A percentile compares a stretch with the other conserved stretches of the same genome.
Evolutionary conservation across 345 rosid species (phyloP).

Genomic region (Eucalyptus sp.): DNA sequence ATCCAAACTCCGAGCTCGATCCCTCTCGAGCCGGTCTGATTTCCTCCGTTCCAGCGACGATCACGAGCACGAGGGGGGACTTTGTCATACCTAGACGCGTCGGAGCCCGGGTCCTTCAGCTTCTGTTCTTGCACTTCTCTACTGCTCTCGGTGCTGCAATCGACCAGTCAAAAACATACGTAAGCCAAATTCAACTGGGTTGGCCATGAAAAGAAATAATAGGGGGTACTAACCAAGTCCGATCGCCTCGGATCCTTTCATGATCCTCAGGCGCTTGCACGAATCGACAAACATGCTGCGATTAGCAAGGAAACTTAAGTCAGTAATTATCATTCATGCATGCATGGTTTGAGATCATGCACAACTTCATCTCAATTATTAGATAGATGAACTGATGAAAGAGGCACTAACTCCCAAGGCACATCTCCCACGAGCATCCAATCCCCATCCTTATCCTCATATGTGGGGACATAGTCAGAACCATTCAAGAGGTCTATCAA

Average conservation of each 20-base stretch:
- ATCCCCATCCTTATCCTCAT: conserved; percentile 85
- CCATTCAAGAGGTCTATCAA: conserved; percentile 65
- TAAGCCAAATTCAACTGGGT: background rate
- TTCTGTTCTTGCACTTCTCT: conserved; percentile 75
- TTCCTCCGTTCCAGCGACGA: background rate
- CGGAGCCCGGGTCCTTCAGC: conserved; percentile 14
- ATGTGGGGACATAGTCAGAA: conserved; percentile 73
- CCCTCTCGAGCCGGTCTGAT: background rate
- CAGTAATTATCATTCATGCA: background rate
- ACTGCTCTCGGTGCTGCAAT: conserved; percentile 64
- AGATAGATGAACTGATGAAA: background rate
- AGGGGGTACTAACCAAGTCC: conserved; percentile 50
- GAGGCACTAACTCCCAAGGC: conserved; percentile 68
- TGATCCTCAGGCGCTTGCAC: conserved; percentile 64
- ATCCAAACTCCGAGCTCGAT: background rate
- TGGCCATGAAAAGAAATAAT: background rate
- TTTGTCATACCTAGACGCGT: background rate
- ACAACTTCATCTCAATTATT: background rate
- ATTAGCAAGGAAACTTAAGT: background rate
- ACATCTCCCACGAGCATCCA: conserved; percentile 96
- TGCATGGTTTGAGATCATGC: background rate
- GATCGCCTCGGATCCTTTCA: conserved; percentile 83
- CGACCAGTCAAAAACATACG: background rate
- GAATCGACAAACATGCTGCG: conserved; percentile 67
- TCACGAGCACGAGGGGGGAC: background rate